Percentiles rank a stretch among this genome's conserved stretches.
These are phyloP conservation scores for Trichophyton benhamiae DNA, from an alignment of 2,329 filamentous ascomycete species.

Conservation along the genomic window DNA sequence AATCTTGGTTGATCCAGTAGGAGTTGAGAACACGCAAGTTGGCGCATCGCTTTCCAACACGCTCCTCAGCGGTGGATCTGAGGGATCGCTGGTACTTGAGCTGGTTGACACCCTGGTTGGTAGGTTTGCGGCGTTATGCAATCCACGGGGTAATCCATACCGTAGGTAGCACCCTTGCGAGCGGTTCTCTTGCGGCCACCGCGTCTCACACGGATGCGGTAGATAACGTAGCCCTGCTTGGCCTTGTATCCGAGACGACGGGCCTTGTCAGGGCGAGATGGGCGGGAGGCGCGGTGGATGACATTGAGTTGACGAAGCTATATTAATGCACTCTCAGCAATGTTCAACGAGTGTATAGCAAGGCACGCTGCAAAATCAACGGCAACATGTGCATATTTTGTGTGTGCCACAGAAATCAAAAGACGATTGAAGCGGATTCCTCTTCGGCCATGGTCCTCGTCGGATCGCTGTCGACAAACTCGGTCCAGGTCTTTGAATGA, in stretches of 20 bases:
- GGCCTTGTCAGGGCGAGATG: conserved; percentile 98
- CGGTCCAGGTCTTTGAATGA: conserved; percentile 1
- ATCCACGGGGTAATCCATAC: conserved; percentile 42
- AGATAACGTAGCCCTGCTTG: conserved; percentile 99
- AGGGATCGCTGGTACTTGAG: conserved; percentile 99
- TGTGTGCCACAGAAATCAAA: conserved; percentile 12
- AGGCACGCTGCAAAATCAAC: conserved; percentile 39
- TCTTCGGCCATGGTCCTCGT: conserved; percentile 3
- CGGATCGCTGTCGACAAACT: conserved; percentile 14
- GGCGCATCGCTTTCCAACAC: conserved; percentile 96
- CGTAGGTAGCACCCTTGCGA: conserved; percentile 97
- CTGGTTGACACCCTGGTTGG: conserved; percentile 99
- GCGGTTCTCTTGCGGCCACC: conserved; percentile 97
- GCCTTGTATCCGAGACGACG: conserved; percentile 99
- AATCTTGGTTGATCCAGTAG: conserved; percentile 99
- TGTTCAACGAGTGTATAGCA: conserved; percentile 99
- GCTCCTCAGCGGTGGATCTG: conserved; percentile 95
- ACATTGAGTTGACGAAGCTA: conserved; percentile 99
- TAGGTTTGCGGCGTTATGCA: conserved; percentile 58
- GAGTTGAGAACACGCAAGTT: conserved; percentile 99
- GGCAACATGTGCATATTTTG: conserved; percentile 24
- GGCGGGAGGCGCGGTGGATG: conserved; percentile 95
- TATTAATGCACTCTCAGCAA: conserved; percentile 99
- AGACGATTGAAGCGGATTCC: conserved; percentile 8
- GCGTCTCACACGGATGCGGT: conserved; percentile 95